Conservation (phyloP, 495 filamentous ascomycete genomes). For the Neurospora sp. region DNA sequence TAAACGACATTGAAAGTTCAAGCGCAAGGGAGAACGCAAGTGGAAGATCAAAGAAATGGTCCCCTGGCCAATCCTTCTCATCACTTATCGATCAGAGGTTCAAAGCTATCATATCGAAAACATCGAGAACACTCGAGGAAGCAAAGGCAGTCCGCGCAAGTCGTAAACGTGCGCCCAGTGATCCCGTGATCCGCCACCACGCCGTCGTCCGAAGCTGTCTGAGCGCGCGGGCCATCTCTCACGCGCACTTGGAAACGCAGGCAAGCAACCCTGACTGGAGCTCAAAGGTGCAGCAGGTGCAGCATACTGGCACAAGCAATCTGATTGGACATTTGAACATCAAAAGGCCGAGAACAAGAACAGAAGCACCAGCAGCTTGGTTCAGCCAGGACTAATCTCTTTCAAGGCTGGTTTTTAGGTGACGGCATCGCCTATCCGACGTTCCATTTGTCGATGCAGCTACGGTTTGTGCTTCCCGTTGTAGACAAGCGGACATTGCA, state of each 20-base stretch:
- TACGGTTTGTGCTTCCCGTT: neutral
- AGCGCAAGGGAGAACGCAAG: neutral
- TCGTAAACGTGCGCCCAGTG: neutral
- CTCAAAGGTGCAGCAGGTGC: neutral
- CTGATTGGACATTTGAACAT: neutral
- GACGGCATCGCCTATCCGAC: neutral
- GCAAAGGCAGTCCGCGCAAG: neutral
- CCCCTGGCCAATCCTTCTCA: neutral
- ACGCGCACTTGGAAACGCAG: neutral
- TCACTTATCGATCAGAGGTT: neutral
- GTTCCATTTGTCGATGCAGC: neutral
- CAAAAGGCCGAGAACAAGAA: neutral
- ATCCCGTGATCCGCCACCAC: neutral
- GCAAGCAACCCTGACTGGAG: neutral
- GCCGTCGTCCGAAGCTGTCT: neutral
- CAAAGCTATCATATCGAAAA: neutral
- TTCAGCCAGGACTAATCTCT: neutral
- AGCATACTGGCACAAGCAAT: neutral
- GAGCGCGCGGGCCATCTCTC: neutral
- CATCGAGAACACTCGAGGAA: neutral
- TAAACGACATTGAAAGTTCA: neutral
- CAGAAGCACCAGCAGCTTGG: neutral
- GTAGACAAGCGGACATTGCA: neutral
- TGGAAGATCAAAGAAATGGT: neutral
- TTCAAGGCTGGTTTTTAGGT: neutral